Conservation (phyloP, 1,139 yeast species). For the Pichia kudriavzevii region DNA sequence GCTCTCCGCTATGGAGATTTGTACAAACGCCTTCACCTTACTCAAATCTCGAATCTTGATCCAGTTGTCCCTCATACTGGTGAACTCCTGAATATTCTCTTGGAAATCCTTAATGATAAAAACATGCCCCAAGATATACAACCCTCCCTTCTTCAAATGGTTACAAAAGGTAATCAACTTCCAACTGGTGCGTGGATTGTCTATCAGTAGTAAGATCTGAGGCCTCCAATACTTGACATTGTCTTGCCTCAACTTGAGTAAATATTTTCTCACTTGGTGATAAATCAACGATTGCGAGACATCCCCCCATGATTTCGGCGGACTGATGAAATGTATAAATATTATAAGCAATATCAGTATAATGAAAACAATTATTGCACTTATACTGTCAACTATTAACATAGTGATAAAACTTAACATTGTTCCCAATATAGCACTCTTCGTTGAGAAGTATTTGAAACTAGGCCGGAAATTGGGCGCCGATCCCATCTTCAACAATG, state of each 20-base stretch:
- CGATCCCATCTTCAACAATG: constrained; percentile 74
- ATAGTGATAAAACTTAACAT: constrained; percentile 67
- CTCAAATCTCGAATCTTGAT: constrained; percentile 66
- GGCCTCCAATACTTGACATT: constrained; percentile 98
- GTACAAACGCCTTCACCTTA: constrained; percentile 85
- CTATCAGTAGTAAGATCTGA: constrained; percentile 78
- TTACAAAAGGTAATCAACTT: constrained; percentile 89
- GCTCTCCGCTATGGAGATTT: constrained; percentile 79
- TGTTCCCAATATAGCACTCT: constrained; percentile 76
- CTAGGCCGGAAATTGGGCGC: constrained; percentile 98
- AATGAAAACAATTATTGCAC: constrained; percentile 70
- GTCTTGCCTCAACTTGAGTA: constrained; percentile 73
- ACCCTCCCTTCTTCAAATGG: constrained; percentile 88
- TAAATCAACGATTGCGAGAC: constrained; percentile 90
- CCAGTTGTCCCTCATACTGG: constrained; percentile 77
- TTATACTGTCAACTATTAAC: constrained; percentile 88
- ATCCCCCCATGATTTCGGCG: constrained; percentile 97
- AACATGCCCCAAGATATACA: constrained; percentile 88
- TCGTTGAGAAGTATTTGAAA: constrained; percentile 74
- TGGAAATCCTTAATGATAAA: constrained; percentile 49
- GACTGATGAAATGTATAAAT: constrained; percentile 79
- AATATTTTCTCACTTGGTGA: constrained; percentile 90
- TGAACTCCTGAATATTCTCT: constrained; percentile 56
- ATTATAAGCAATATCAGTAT: constrained; percentile 60
- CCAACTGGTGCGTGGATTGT: constrained; percentile 89